A percentile compares a stretch with the other conserved stretches of the same genome.
phyloP scores from a whole-genome alignment of 352 stramenopile species.

The Phytopythium oedochilum region DNA sequence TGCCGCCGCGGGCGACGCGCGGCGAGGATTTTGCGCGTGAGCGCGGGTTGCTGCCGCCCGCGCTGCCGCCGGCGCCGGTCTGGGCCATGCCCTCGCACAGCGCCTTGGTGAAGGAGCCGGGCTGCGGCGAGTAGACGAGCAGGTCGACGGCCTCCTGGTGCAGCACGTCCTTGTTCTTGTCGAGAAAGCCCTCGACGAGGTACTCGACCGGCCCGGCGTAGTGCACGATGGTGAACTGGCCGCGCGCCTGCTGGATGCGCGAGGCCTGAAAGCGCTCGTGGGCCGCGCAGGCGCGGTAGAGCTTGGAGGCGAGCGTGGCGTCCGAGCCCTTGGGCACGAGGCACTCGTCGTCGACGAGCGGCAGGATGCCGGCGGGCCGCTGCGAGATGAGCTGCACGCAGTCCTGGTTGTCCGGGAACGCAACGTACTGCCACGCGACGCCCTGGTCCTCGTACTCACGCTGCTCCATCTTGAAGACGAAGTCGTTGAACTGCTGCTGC shows the following conservation, averaged over 20 bases:
- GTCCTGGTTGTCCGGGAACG: conserved; percentile 86
- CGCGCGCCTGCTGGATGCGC: conserved; percentile 68
- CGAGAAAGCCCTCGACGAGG: conserved; percentile 63
- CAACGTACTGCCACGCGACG: conserved; percentile 82
- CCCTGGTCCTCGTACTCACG: conserved; percentile 80
- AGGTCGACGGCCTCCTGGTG: conserved; percentile 81
- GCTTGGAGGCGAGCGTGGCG: conserved; percentile 74
- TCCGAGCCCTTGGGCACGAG: conserved; percentile 84
- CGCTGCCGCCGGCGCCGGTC: conserved; percentile 11
- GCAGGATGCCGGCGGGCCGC: conserved; percentile 74
- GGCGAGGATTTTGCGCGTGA: conserved; percentile 21
- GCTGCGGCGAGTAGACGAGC: conserved; percentile 59
- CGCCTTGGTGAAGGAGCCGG: conserved; percentile 70
- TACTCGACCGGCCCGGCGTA: conserved; percentile 84
- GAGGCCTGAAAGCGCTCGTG: conserved; percentile 68
- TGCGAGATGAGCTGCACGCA: conserved; percentile 90
- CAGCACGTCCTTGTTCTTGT: conserved; percentile 87
- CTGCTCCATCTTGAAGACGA: conserved; percentile 87
- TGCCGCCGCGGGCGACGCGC: conserved; percentile 39
- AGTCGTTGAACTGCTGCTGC: conserved; percentile 88
- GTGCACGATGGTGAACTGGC: conserved; percentile 75
- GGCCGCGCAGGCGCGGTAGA: conserved; percentile 62
- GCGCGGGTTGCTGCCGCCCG: neutral
- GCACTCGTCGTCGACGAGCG: conserved; percentile 87
- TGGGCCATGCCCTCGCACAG: conserved; percentile 55